phyloP scores from a whole-genome alignment of 176 grass and related monocot species.

The Dactylis glomerata region DNA sequence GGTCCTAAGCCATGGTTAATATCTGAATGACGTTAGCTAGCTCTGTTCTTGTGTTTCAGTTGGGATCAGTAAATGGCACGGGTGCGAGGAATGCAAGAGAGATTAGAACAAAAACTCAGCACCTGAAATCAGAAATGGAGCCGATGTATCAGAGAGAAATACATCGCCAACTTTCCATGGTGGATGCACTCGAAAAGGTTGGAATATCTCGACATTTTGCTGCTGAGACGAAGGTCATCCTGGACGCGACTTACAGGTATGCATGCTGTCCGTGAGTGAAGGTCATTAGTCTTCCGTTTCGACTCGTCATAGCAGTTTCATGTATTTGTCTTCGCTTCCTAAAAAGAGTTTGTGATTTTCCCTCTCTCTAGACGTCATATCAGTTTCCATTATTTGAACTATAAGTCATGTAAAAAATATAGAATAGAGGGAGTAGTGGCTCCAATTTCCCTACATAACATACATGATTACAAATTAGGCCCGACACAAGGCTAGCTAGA shows the following conservation, averaged over 20 bases:
- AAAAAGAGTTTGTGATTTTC: too few species aligned
- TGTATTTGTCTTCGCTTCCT: too few species aligned
- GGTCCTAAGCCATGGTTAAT: too few species aligned
- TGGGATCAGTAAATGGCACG: not conserved
- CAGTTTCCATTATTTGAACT: too few species aligned
- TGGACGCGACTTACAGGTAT: conserved; percentile 58
- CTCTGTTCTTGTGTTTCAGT: not conserved
- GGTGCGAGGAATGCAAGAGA: not conserved
- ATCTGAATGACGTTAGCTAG: too few species aligned
- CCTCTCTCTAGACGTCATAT: too few species aligned
- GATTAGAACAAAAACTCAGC: not conserved
- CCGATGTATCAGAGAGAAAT: conserved; percentile 10
- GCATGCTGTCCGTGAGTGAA: not conserved
- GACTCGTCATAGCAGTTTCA: not conserved
- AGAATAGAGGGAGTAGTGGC: too few species aligned
- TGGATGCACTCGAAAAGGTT: conserved; percentile 57
- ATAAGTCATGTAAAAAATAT: too few species aligned
- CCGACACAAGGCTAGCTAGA: too few species aligned
- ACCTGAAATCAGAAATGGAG: not conserved
- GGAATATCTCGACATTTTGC: conserved; percentile 55
- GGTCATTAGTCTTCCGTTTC: not conserved
- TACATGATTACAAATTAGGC: too few species aligned
- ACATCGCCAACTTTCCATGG: conserved; percentile 39
- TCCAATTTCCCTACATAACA: too few species aligned
- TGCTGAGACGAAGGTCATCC: conserved; percentile 46